Evolutionary conservation across 345 rosid species (phyloP), one percentile per base, ranked within the genome.

Genomic region (Aquilaria sinensis): DNA sequence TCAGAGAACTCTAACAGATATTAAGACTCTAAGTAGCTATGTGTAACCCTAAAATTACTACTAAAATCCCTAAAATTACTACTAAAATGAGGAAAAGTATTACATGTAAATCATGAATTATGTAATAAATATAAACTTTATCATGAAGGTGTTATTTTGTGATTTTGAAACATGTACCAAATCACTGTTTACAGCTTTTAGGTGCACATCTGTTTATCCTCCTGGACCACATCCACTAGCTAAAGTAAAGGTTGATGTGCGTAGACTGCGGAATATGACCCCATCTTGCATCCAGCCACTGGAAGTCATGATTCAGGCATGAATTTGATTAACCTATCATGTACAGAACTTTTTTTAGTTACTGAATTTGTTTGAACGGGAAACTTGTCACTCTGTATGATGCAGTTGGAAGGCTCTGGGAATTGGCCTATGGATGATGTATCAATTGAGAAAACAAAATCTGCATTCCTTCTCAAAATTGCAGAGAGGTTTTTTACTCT

Each of bases 361-460:
- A 51, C 37, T 31, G 48, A 59, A 33, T 65, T 23, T 60, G 11
- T 51, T 67, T 16, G 15, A 61, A 33, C 71, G n/a, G 51, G 33
- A 71, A 47, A 16, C 31, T 9, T 31, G 63, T 72, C 15, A 10
- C 15, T 75, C 68, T 64, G 43, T 70, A 55, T 70, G 37, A 71
- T 73, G 31, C 71, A 90, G 98, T 77, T 90, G 81, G 98, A 90
- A 82, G 97, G 98, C 62, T 93, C 98, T 75, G 98, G 96, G 54
- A 88, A 81, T 72, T 93, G 98, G 98, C 96, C 97, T 33, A 78
- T 83, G 88, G 92, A 86, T 79, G 89, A 83, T 65, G 71, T 82
- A 49, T 89, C 92, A 12, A 80, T 88, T 73, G 94, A 86, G 86
- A 93, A 82, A 81, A 93, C 97, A 46, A 93, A 90, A 77, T 70